Evolutionary conservation across 768 basidiomycete species (phyloP), one percentile per base, ranked within the genome.

Genomic region (Coprinopsis cinerea): DNA sequence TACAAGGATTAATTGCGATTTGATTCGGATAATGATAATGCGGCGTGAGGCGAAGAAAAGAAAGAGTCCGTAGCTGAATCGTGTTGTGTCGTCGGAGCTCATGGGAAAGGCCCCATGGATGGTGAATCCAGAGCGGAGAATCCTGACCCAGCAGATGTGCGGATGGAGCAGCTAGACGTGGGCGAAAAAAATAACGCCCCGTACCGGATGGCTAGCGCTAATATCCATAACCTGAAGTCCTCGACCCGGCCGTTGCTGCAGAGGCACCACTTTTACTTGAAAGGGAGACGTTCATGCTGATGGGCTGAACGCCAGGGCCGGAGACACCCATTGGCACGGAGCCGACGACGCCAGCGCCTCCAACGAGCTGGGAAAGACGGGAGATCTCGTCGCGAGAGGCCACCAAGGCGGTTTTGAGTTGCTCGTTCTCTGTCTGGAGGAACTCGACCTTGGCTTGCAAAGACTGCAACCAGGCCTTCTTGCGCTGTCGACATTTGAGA

Each of bases 401-500:
- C 30, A 89, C 83, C 23, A 97, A 83, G 7, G 92, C 92, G 7
- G 81, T 76, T 26, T 89, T 85, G 22, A 99, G 81, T 20, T 91
- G 83, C 65, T 98, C 95, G 68, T 99, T 99, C 69, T 99, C 96
- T 55, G 85, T 82, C n/a, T 78, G 73, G 34, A 99, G 79, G 57
- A 74, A 88, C 64, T 99, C 96, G 67, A 95, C 92, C 61, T 94
- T 94, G 34, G 85, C 81, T 66, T 99, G 96, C 15, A 99, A 75
- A 54, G 89, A 85, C 24, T 83, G 77, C 13, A 98, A 79, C 96
- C 96, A 99, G 3, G 92, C 92, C 67, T 99, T 99, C 70, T 99
- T 99, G 51, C 96, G 88, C 64, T 99, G 96, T 28, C 96, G 92
- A 68, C 96, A 99, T 71, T 98, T 98, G 57, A 98, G 82, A 4